These are phyloP conservation scores for Typha latifolia DNA, from an alignment of 176 grass and related monocot genomes.

Conservation along the genomic window DNA sequence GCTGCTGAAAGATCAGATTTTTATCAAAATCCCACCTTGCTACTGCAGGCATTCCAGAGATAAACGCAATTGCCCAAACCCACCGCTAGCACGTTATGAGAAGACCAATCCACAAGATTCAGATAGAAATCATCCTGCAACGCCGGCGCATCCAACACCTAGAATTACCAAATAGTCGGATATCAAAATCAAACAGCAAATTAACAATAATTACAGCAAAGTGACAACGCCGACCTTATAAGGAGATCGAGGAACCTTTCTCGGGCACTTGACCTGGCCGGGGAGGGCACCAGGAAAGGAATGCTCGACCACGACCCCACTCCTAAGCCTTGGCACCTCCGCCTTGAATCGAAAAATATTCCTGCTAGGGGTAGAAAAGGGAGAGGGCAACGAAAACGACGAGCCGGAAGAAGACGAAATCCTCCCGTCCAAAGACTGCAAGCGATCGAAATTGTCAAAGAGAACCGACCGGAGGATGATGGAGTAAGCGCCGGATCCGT, in stretches of 20 bases:
- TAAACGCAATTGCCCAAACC: conserved; percentile 92
- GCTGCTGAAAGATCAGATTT: background rate
- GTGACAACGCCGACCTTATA: conserved; percentile 49
- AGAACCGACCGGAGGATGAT: conserved; percentile 64
- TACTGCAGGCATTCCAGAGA: conserved; percentile 97
- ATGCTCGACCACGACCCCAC: conserved; percentile 61
- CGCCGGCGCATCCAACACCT: conserved; percentile 94
- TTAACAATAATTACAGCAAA: background rate
- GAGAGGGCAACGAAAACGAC: conserved; percentile 40
- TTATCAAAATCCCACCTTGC: conserved; percentile 48
- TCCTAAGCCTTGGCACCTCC: conserved; percentile 53
- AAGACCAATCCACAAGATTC: conserved; percentile 97
- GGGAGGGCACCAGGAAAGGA: conserved; percentile 44
- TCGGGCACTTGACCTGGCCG: conserved; percentile 27
- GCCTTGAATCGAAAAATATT: conserved; percentile 97
- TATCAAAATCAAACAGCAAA: background rate
- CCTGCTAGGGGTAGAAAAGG: conserved; percentile 30
- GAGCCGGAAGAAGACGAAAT: conserved; percentile 52
- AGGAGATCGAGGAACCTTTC: conserved; percentile 81
- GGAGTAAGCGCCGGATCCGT: conserved; percentile 65
- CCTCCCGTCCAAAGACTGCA: conserved; percentile 4
- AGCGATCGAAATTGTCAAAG: conserved; percentile 30
- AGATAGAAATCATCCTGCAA: conserved; percentile 99
- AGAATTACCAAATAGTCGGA: conserved; percentile 8
- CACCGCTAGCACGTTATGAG: conserved; percentile 87